Evolutionary conservation across 495 filamentous ascomycete genomes (phyloP).

Genomic region (Daldinia loculata): DNA sequence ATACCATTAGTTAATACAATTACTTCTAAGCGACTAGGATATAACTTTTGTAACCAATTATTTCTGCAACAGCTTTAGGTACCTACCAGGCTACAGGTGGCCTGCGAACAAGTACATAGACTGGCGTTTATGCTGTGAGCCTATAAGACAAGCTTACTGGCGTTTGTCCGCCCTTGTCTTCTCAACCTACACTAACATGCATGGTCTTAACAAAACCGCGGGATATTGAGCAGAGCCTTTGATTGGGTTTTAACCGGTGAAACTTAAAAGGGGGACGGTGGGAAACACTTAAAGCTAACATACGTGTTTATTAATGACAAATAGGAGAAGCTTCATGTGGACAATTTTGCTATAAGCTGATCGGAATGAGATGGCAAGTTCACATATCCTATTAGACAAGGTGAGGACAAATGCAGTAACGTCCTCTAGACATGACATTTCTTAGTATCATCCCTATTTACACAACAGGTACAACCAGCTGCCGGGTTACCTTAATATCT

Average conservation of each 20-base stretch:
- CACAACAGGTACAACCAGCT: not conserved
- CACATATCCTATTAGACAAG: not conserved
- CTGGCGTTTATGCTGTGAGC: slow-evolving; percentile 4
- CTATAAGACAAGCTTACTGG: not conserved
- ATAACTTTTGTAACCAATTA: slow-evolving; percentile 19
- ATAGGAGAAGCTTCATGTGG: not conserved
- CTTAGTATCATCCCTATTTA: slow-evolving; percentile 17
- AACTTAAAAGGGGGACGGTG: not conserved
- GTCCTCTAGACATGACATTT: slow-evolving; percentile 28
- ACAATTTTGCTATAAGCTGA: not conserved
- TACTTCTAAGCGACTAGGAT: slow-evolving; percentile 11
- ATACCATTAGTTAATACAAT: slow-evolving; percentile 21
- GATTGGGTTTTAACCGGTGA: not conserved
- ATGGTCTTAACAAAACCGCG: too few relatives aligned
- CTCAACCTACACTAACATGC: too few relatives aligned
- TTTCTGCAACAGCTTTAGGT: slow-evolving; percentile 9
- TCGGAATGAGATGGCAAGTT: slow-evolving; percentile 18
- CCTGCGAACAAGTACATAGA: slow-evolving; percentile 7
- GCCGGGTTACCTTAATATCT: not conserved
- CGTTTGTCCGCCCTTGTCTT: not conserved
- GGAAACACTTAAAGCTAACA: not conserved
- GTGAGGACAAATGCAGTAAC: slow-evolving; percentile 8
- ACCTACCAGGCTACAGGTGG: not conserved
- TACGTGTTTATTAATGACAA: not conserved
- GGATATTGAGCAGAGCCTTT: not conserved